Percentiles rank a stretch among this genome's conserved stretches.
Conservation (phyloP, 169 alveolate genomes). For the Cyclospora cayetanensis region DNA sequence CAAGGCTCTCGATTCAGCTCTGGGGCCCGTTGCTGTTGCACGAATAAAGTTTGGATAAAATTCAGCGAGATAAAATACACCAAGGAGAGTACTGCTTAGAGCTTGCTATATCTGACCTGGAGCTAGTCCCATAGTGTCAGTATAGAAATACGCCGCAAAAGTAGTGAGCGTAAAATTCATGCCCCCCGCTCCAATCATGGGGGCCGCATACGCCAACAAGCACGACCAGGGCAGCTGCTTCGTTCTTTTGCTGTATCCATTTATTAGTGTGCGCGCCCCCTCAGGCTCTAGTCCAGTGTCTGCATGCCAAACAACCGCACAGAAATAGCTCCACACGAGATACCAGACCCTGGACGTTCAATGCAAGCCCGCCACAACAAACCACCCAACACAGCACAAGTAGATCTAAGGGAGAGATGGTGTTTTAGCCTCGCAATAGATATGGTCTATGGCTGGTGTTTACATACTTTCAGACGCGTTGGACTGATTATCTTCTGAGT, state of each 20-base stretch:
- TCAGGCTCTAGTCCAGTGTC: not conserved
- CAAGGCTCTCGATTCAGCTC: no score
- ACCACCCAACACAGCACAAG: no score
- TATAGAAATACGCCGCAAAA: conserved; percentile 63
- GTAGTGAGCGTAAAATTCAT: conserved; percentile 65
- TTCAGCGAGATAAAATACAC: no score
- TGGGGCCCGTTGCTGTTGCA: no score
- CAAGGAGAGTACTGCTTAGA: no score
- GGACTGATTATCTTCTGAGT: conserved; percentile 7
- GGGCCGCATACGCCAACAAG: conserved; percentile 62
- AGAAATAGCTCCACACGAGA: no score
- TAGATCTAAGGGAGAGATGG: no score
- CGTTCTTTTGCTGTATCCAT: conserved; percentile 6
- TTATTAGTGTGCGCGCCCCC: not conserved
- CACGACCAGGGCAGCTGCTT: conserved; percentile 53
- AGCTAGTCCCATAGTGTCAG: conserved; percentile 62
- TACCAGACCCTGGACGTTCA: no score
- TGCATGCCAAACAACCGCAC: not conserved
- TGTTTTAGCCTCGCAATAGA: not conserved
- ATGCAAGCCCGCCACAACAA: no score
- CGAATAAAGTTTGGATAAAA: no score
- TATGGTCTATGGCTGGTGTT: not conserved
- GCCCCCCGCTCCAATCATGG: conserved; percentile 67
- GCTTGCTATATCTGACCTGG: not conserved
- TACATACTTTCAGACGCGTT: conserved; percentile 23